A percentile compares a stretch with the other conserved stretches of the same genome.
phyloP scores from a whole-genome alignment of 2,329 filamentous ascomycete species.

The Lizonia empirigonia region DNA sequence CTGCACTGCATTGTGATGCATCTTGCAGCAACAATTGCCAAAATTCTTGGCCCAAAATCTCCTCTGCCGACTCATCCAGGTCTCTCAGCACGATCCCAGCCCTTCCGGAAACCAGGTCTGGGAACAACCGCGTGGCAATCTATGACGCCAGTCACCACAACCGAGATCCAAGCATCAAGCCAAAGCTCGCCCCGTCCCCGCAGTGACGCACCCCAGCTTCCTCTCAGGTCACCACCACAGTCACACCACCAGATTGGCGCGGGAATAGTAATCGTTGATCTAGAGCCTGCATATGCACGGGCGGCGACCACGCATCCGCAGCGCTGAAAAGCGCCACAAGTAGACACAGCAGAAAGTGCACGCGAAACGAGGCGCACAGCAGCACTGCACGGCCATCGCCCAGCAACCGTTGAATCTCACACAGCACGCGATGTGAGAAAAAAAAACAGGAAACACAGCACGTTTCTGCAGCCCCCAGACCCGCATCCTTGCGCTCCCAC shows the following conservation, averaged over 20 bases:
- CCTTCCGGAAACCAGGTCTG: background rate
- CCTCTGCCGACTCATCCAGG: background rate
- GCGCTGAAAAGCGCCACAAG: no score
- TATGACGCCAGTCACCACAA: constrained; percentile 8
- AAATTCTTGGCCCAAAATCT: background rate
- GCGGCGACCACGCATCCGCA: background rate
- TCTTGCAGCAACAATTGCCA: background rate
- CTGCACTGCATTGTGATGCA: background rate
- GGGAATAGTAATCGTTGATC: background rate
- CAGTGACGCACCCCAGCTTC: background rate
- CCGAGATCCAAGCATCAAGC: background rate
- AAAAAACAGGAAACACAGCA: no score
- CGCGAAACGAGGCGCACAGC: no score
- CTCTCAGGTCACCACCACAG: background rate
- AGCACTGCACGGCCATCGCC: no score
- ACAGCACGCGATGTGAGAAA: no score
- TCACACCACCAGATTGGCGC: background rate
- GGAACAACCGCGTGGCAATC: background rate
- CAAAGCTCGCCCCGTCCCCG: background rate
- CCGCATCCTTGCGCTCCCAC: no score
- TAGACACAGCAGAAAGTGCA: no score
- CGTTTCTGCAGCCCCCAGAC: no score
- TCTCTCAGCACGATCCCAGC: background rate
- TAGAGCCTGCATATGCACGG: background rate
- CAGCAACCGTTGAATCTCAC: no score